Evolutionary conservation across 345 rosid genomes (phyloP), one percentile per base, ranked within the genome.

Genomic region (Aethionema arabicum): DNA sequence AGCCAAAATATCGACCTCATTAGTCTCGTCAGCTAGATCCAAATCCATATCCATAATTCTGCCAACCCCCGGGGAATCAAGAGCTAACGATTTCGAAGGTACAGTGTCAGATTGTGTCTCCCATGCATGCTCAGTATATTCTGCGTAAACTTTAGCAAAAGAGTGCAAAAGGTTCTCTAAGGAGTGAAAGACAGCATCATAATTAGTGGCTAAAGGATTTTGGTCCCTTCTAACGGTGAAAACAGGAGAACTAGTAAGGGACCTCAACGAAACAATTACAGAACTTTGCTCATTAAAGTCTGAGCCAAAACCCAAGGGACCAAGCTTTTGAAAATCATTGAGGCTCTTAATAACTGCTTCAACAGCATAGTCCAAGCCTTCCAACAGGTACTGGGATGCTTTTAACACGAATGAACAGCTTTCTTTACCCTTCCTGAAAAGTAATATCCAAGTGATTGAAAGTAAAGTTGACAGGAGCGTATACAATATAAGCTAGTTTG

Each of bases 11-110:
- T 83, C 85, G 9, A 78, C 66, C 76, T 82, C 86, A 61, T 78
- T 80, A 9, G 63, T 49, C 68, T 81, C 89, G 62, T 76, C 87
- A 70, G 68, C 68, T 60, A 72, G 72, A 82, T 92, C 96, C 52
- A 92, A 77, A 56, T 91, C 96, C 85, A 86, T 71, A 52, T 88
- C 96, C 80, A 86, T 48, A 74, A 85, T 85, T 66, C 87, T 82
- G 67, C 77, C 78, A 72, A 59, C 66, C 63, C 73, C 70, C n/a
- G 69, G 69, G 72, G 77, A 76, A 57, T 67, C 85, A 69, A 75
- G 65, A 50, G 72, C 71, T 51, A 78, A 67, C 56, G 53, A 52
- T 48, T 74, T 73, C 4, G 70, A 57, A 3, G 51, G 47, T 30
- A 42, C 12, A 47, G 67, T 5, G 63, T 80, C 83, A 53, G 80